Evolutionary conservation across 352 stramenopile genomes (phyloP).

Genomic region (Discostella stelligera): DNA sequence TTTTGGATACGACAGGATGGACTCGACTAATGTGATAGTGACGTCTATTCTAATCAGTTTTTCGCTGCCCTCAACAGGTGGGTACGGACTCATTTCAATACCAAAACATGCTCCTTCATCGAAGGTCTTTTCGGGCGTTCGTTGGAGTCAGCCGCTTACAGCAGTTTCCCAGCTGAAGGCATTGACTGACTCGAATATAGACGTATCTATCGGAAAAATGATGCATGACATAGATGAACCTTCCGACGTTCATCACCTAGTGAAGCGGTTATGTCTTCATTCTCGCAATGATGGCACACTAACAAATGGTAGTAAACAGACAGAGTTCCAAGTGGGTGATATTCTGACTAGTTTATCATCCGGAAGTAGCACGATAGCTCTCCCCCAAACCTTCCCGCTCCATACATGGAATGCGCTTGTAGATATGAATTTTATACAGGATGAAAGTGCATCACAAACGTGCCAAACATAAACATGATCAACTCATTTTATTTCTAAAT

Average conservation of each 20-base stretch:
- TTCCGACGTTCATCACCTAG: constrained; percentile 58
- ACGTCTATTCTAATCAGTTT: background rate
- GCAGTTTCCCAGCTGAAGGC: constrained; percentile 72
- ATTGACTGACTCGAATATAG: constrained; percentile 59
- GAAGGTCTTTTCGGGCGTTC: constrained; percentile 58
- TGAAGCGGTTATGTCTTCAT: background rate
- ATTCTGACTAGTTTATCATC: background rate
- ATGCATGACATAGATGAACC: constrained; percentile 79
- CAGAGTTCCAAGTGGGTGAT: background rate
- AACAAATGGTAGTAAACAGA: background rate
- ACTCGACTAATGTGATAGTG: too few relatives aligned
- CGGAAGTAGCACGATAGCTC: background rate
- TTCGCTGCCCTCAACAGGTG: constrained; percentile 8
- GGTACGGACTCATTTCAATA: constrained; percentile 73
- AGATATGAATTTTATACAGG: constrained; percentile 5
- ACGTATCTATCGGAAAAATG: constrained; percentile 49
- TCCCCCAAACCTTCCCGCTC: background rate
- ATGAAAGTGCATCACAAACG: background rate
- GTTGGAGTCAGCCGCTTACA: constrained; percentile 69
- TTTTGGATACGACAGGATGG: background rate
- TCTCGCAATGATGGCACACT: background rate
- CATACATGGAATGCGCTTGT: constrained; percentile 7
- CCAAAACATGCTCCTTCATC: constrained; percentile 41
- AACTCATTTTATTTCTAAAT: constrained; percentile 21
- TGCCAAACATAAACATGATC: background rate